Percentiles rank a stretch among this genome's conserved stretches.
Evolutionary conservation across 2,329 filamentous ascomycete species (phyloP).

Genomic region (Fusarium torulosum): DNA sequence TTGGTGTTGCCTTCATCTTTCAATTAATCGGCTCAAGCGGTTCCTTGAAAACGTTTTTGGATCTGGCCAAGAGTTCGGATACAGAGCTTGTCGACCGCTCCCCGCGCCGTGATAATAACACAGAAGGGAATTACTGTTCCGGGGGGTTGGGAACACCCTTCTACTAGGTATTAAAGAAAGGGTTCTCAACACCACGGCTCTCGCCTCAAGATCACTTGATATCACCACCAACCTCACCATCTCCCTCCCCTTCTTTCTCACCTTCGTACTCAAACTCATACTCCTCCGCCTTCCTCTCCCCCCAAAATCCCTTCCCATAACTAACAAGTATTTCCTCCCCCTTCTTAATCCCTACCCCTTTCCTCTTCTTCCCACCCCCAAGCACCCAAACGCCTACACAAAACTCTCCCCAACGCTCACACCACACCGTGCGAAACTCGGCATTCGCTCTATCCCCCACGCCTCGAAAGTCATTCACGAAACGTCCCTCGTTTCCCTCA

Average conservation of each 20-base stretch:
- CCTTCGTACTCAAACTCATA: conserved; percentile 15
- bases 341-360: conserved; percentile 60
- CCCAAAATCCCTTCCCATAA: conserved; percentile 77
- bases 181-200: neutral
- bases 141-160: neutral
- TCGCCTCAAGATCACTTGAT: neutral
- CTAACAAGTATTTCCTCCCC: conserved; percentile 75
- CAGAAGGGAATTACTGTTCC: neutral
- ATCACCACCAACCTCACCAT: conserved; percentile 3
- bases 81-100: neutral
- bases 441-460: conserved; percentile 66
- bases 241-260: conserved; percentile 3
- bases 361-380: conserved; percentile 39
- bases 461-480: conserved; percentile 76
- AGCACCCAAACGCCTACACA: conserved; percentile 71
- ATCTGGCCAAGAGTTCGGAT: neutral
- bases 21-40: neutral
- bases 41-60: neutral
- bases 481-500: conserved; percentile 73
- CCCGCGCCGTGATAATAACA: too few species aligned
- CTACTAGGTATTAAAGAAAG: neutral
- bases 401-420: conserved; percentile 62
- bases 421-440: conserved; percentile 71
- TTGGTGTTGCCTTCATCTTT: neutral
- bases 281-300: conserved; percentile 52